Evolutionary conservation across 257 asterid genomes (phyloP), one percentile per base, ranked within the genome.

Genomic region (Solanum bulbocastanum): DNA sequence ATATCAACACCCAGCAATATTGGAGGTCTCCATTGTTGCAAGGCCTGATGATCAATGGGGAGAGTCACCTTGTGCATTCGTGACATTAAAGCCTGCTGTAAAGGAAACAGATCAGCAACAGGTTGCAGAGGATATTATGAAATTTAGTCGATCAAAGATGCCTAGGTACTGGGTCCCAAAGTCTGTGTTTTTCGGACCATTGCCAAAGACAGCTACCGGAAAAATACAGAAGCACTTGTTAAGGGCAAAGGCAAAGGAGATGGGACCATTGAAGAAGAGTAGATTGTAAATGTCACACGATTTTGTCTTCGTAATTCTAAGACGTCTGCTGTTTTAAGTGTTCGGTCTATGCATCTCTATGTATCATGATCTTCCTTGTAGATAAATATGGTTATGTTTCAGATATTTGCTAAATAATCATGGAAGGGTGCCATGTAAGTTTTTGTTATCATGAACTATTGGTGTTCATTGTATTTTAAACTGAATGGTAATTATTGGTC

Each of bases 121-220:
- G 6, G 18, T 94, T 84, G 96, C 96, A 0, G 95, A 92, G 40
- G 98, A 96, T 84, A 93, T 97, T 88, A 94, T 94, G 95, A 96
- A 89, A 86, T 97, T 97, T 86, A 90, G 98, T 35, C 90, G 93
- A 27, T 92, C 95, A 10, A 95, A 93, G 81, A 97, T 97, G 98
- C 98, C 99, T 1, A 91, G 88, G 1, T 97, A 92, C 71, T 97
- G 99, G 98, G 95, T 93, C 13, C 99, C 98, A 1, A 96, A 92
- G 83, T 96, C 99, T 0, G 96, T 97, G 33, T 88, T 96, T 4
- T 95, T 96, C 12, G 98, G 99, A 68, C 96, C 94, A 39, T 87
- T 97, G 94, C 98, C 99, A 5, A 97, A 97, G 89, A 96, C 99
- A 2, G 99, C 99, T 8, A 97, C 99, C 0, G 99, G 99, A 65